These are phyloP conservation scores for Diplocarpon rosae DNA, from an alignment of 2,329 filamentous ascomycete genomes.

Conservation along the genomic window DNA sequence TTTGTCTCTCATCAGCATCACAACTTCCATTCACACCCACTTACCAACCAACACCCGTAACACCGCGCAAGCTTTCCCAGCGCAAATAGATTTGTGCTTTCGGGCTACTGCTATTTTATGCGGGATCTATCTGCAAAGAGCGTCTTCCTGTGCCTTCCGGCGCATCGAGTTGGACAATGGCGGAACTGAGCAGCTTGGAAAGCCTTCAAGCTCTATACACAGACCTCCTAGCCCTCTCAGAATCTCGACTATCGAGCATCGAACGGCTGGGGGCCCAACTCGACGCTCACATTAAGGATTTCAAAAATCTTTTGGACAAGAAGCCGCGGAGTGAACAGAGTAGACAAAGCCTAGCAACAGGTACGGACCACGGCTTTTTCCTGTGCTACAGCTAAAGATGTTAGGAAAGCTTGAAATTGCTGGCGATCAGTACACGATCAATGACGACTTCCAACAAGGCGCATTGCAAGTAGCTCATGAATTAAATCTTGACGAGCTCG, in stretches of 20 bases:
- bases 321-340: conserved; percentile 64
- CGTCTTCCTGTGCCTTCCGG: conserved; percentile 12
- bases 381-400: conserved; percentile 12
- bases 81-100: conserved; percentile 2
- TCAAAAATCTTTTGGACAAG: conserved; percentile 65
- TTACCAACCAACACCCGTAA: neutral
- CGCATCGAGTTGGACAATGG: conserved; percentile 41
- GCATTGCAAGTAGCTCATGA: conserved; percentile 76
- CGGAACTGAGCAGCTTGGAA: conserved; percentile 60
- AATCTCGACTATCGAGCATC: conserved; percentile 57
- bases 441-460: conserved; percentile 77
- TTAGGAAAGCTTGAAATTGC: conserved; percentile 65
- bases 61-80: neutral
- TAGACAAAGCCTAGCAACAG: conserved; percentile 57
- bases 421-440: conserved; percentile 67
- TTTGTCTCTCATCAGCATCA: neutral
- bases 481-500: conserved; percentile 79
- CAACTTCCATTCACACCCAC: neutral
- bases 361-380: conserved; percentile 34
- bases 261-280: conserved; percentile 59
- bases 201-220: conserved; percentile 76
- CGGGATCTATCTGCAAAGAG: conserved; percentile 4
- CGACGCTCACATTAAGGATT: conserved; percentile 53
- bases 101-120: conserved; percentile 10
- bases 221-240: conserved; percentile 67